A percentile compares a stretch with the other conserved stretches of the same genome.
phyloP scores from a whole-genome alignment of 1,139 yeast species.

The Blastobotrys aristatus region DNA sequence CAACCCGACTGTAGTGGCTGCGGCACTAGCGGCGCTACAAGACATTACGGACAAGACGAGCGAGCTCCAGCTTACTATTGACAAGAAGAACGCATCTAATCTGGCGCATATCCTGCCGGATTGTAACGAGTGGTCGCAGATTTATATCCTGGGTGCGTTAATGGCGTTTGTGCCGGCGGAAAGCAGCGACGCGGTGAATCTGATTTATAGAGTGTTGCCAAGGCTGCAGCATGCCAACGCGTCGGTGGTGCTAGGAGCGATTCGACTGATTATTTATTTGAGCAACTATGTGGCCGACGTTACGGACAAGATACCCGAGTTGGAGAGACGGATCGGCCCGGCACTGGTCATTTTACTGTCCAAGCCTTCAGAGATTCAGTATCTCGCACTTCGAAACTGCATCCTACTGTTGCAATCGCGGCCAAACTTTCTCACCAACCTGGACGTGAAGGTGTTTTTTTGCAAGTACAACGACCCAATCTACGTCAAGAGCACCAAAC shows the following conservation, averaged over 20 bases:
- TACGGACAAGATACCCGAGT: slow-evolving; percentile 42
- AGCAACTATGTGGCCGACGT: slow-evolving; percentile 55
- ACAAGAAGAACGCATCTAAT: slow-evolving; percentile 50
- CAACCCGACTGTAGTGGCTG: slow-evolving; percentile 60
- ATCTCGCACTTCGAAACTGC: slow-evolving; percentile 74
- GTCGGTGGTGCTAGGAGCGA: slow-evolving; percentile 72
- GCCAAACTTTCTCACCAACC: slow-evolving; percentile 49
- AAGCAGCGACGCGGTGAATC: slow-evolving; percentile 55
- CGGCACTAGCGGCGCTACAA: slow-evolving; percentile 65
- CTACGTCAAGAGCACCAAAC: slow-evolving; percentile 83
- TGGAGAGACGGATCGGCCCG: slow-evolving; percentile 61
- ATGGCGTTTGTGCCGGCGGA: slow-evolving; percentile 68
- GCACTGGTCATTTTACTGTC: slow-evolving; percentile 67
- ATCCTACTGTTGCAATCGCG: slow-evolving; percentile 67
- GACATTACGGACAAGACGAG: slow-evolving; percentile 58
- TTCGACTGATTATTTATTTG: slow-evolving; percentile 66
- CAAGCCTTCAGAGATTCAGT: slow-evolving; percentile 81
- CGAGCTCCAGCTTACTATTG: slow-evolving; percentile 49
- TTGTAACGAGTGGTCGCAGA: slow-evolving; percentile 79
- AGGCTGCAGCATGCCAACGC: slow-evolving; percentile 77
- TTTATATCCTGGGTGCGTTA: slow-evolving; percentile 62
- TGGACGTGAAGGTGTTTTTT: slow-evolving; percentile 75
- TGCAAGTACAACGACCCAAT: slow-evolving; percentile 82
- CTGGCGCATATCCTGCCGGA: slow-evolving; percentile 47
- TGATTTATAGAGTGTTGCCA: slow-evolving; percentile 68